Base-by-base conservation (phyloP, 768 basidiomycete genomes). In the Lactifluus rugatus region DNA sequence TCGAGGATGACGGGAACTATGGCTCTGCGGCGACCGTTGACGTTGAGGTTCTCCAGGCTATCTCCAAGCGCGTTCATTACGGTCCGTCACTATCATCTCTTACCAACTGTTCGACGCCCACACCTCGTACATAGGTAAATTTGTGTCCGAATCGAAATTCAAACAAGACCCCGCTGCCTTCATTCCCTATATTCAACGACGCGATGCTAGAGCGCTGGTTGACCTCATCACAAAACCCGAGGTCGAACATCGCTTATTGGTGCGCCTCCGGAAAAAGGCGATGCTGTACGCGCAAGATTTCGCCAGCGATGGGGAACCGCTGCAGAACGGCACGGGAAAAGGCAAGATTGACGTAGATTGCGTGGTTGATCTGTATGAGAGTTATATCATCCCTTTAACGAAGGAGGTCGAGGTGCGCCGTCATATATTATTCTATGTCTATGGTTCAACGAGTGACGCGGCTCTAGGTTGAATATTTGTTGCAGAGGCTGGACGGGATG, bases 101-200 rank as follows among this genome's bases (percentile, higher is more conserved):
- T 10, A 23, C 8, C 9, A 9, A 42, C 46, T 42, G 48, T 32
- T 17, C 49, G 25, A 37, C 13, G 1, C 26, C 16, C 21, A 21
- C 62, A 65, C 52, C 58, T 28, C 21, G 11, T 37, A 9, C 3
- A 5, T 62, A 99, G 95, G 96, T 57, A 98, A 97, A 78, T 99
- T 99, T 70, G 96, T 99, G 5, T 93, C 94, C 5, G 96, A 99
- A 73, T 89, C 90, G 26, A 99, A 99, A 70, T 99, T 99, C 75
- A 69, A 78, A n/a, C 79, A 82, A 31, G 76, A 89, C 60, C 95
- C 96, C 19, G 76, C 85, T 36, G 83, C 84, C 10, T 99, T 97
- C 72, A 80, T 99, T 56, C 93, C 94, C 0, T 93, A 94, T 71
- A 99, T 99, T 66, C 79, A 79, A 37, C 79, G 78, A 2, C 84